Conservation (phyloP, 768 basidiomycete species). For the Agaricus sinodeliciosus region DNA sequence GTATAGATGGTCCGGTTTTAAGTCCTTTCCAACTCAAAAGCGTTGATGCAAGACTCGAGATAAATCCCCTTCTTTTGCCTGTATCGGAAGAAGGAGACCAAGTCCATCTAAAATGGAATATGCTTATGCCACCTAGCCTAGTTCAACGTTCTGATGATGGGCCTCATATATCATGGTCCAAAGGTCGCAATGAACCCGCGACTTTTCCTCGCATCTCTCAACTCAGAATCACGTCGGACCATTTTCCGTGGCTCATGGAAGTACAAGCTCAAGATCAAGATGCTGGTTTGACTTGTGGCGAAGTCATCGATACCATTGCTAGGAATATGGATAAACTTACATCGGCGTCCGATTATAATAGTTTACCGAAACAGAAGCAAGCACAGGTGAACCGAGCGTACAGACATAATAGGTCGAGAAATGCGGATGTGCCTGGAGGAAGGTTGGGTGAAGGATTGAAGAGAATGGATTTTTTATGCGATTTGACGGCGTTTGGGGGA, state of each 20-base stretch:
- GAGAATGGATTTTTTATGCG: constrained; percentile 60
- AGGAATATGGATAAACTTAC: constrained; percentile 44
- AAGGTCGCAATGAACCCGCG: constrained; percentile 63
- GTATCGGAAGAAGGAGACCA: constrained; percentile 32
- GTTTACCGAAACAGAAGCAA: constrained; percentile 27
- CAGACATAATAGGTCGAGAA: constrained; percentile 58
- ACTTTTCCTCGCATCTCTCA: constrained; percentile 61
- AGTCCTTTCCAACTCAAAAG: constrained; percentile 49
- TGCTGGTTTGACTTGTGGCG: constrained; percentile 64
- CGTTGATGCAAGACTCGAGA: constrained; percentile 35
- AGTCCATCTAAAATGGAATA: constrained; percentile 65
- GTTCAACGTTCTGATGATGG: constrained; percentile 61
- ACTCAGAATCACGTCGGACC: constrained; percentile 49
- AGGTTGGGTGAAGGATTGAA: constrained; percentile 55
- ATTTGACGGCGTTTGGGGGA: constrained; percentile 58
- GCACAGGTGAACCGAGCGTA: constrained; percentile 46
- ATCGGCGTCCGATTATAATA: constrained; percentile 45
- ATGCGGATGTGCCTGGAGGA: constrained; percentile 63
- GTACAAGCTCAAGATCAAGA: constrained; percentile 54
- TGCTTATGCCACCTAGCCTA: constrained; percentile 57
- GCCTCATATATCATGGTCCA: constrained; percentile 55
- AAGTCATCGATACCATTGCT: constrained; percentile 56
- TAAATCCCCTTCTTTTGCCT: constrained; percentile 62
- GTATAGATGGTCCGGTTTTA: constrained; percentile 47
- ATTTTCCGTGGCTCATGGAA: constrained; percentile 76